These are phyloP conservation scores for Fusarium sp. DNA, from an alignment of 2,329 filamentous ascomycete genomes.

Conservation along the genomic window DNA sequence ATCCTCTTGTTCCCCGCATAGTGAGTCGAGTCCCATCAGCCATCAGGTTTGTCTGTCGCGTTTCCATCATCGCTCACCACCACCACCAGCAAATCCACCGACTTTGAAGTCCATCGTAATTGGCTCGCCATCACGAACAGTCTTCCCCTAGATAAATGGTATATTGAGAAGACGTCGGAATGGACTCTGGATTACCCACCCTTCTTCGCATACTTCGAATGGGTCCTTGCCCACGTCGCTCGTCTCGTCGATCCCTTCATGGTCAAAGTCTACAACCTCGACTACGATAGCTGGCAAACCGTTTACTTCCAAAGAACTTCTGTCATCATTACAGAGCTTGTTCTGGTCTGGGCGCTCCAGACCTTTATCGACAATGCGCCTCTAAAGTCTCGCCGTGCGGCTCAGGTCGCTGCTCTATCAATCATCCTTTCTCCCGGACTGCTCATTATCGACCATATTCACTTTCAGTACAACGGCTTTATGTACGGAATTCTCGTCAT, in stretches of 20 bases:
- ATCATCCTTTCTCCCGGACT: conserved; percentile 92
- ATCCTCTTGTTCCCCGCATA: conserved; percentile 94
- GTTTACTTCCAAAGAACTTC: conserved; percentile 93
- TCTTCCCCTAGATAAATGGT: conserved; percentile 89
- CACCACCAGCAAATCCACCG: conserved; percentile 88
- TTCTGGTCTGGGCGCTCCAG: conserved; percentile 86
- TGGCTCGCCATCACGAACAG: conserved; percentile 97
- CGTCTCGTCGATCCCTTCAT: conserved; percentile 83
- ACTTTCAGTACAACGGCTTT: conserved; percentile 99
- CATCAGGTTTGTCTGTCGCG: not conserved
- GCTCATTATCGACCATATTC: conserved; percentile 97
- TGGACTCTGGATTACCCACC: conserved; percentile 99
- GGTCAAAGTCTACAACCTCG: conserved; percentile 83
- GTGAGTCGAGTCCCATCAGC: conserved; percentile 68
- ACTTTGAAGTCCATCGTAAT: conserved; percentile 98
- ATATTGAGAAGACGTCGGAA: conserved; percentile 97
- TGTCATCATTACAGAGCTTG: conserved; percentile 86
- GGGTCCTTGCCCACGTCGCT: conserved; percentile 86
- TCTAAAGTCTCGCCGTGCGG: conserved; percentile 74
- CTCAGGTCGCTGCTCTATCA: conserved; percentile 89
- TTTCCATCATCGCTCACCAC: conserved; percentile 7
- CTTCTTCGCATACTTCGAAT: conserved; percentile 98
- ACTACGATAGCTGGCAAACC: conserved; percentile 93
- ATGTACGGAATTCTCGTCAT: conserved; percentile 92
- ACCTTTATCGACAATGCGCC: conserved; percentile 82